Conservation (phyloP, 768 basidiomycete genomes). For the Crassisporium funariophilum region DNA sequence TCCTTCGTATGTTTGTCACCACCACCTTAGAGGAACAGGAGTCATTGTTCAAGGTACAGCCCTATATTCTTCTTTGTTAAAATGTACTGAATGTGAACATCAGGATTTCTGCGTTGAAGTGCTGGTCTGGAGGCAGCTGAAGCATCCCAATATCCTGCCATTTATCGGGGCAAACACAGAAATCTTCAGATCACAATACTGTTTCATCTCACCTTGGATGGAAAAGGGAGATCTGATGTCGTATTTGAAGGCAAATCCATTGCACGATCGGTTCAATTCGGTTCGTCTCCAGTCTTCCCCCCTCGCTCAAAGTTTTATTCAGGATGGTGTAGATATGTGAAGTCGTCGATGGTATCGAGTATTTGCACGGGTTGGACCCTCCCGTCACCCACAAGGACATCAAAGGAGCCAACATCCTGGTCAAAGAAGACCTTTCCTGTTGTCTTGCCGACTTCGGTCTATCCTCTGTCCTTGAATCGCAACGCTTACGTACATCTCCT, state of each 20-base stretch:
- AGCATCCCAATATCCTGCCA: conserved; percentile 28
- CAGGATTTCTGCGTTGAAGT: conserved; percentile 25
- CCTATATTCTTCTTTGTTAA: not conserved
- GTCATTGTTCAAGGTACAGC: conserved; percentile 13
- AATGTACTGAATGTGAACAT: not conserved
- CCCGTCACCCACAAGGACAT: conserved; percentile 44
- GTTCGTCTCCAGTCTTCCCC: conserved; percentile 11
- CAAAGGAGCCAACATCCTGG: conserved; percentile 33
- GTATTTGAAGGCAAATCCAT: conserved; percentile 23
- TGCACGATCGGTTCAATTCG: conserved; percentile 25
- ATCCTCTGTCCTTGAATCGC: conserved; percentile 21
- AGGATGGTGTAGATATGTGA: conserved; percentile 30
- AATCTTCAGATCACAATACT: conserved; percentile 14
- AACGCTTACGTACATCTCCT: conserved; percentile 8
- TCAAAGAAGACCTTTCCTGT: conserved; percentile 18
- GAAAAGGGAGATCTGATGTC: conserved; percentile 20
- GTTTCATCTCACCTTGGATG: conserved; percentile 27
- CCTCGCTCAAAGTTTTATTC: not conserved
- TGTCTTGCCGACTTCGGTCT: conserved; percentile 24
- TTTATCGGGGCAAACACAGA: conserved; percentile 22
- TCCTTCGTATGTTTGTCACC: conserved; percentile 21
- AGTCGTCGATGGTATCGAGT: conserved; percentile 37
- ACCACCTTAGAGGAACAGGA: conserved; percentile 9
- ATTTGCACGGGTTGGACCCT: conserved; percentile 40
- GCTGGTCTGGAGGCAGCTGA: conserved; percentile 25